Evolutionary conservation across 2,329 filamentous ascomycete species (phyloP), one percentile per base, ranked within the genome.

Genomic region (Tolypocladium amazonense): DNA sequence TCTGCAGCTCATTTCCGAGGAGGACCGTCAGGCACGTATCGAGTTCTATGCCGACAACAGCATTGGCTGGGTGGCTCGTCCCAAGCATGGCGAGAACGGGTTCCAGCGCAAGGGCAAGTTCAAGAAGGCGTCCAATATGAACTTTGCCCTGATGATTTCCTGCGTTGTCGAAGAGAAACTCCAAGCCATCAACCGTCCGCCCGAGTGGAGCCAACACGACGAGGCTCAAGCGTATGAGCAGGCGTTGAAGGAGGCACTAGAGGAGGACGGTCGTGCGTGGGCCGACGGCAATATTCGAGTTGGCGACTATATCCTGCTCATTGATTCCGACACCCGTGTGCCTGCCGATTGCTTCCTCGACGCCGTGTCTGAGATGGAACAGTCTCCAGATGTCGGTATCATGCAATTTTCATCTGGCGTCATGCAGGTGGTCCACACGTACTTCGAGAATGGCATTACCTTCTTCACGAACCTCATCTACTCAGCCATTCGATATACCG

Each of bases 221-320:
- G 88, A 90, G 71, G 82, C 82, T 8, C 74, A 79, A 61, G 86
- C 85, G 1, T 91, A 91, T 68, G 81, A 87, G 71, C 73, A 79
- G 67, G 80, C 83, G 61, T 79, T 92, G 50, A 81, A 84, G 65
- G 81, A 88, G 61, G 82, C 88, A 23, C 79, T 92, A 43, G 81
- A 86, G 55, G 83, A 86, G 56, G 80, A 89, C 60, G 85, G 86
- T 23, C 83, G 87, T 35, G 88, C 88, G 35, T 89, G 88, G 88
- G 90, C 90, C 23, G 89, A 91, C 69, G 91, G 90, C 62, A 92
- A 94, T 72, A 88, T 96, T 65, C 89, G 90, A 57, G 79, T 95
- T 27, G 91, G 91, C 59, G 90, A 95, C 73, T 92, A 92, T 72
- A 90, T 92, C 61, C 68, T 75, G 15, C 68, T 92, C 61, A 88